Percentiles rank a stretch among this genome's conserved stretches.
These are phyloP conservation scores for Cytospora mali DNA, from an alignment of 2,329 filamentous ascomycete species.

Conservation along the genomic window DNA sequence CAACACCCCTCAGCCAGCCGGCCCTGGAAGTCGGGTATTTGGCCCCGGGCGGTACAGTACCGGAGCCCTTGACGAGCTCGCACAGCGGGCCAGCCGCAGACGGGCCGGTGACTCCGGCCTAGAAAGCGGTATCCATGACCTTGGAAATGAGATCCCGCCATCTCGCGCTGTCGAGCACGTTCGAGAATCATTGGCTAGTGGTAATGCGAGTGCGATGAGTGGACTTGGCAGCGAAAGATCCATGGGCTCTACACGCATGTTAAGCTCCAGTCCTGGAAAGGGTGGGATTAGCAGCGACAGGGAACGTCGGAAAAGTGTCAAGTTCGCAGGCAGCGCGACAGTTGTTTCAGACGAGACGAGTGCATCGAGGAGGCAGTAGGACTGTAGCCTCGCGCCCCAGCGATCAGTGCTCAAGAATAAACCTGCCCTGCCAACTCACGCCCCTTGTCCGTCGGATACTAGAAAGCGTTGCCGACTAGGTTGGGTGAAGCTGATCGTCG, in stretches of 20 bases:
- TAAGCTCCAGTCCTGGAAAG: constrained; percentile 55
- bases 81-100: constrained; percentile 12
- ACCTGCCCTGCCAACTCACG: not conserved
- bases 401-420: constrained; percentile 12
- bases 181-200: constrained; percentile 45
- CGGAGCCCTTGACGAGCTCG: constrained; percentile 11
- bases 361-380: constrained; percentile 11
- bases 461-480: not conserved
- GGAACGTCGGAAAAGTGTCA: constrained; percentile 66
- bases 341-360: constrained; percentile 13
- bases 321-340: constrained; percentile 53
- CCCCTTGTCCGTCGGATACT: not conserved
- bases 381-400: constrained; percentile 10
- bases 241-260: constrained; percentile 36
- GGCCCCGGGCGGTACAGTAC: constrained; percentile 6
- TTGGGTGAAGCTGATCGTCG: not conserved
- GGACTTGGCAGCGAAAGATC: constrained; percentile 38
- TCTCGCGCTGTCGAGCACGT: constrained; percentile 64
- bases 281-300: constrained; percentile 42
- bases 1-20: constrained; percentile 17
- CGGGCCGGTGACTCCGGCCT: constrained; percentile 23
- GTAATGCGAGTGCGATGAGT: constrained; percentile 5
- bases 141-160: constrained; percentile 58
- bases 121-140: constrained; percentile 45
- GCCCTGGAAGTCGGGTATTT: constrained; percentile 28